Base-by-base conservation (phyloP, 192 early-diverging fungal genomes). In the Podila epigama region DNA sequence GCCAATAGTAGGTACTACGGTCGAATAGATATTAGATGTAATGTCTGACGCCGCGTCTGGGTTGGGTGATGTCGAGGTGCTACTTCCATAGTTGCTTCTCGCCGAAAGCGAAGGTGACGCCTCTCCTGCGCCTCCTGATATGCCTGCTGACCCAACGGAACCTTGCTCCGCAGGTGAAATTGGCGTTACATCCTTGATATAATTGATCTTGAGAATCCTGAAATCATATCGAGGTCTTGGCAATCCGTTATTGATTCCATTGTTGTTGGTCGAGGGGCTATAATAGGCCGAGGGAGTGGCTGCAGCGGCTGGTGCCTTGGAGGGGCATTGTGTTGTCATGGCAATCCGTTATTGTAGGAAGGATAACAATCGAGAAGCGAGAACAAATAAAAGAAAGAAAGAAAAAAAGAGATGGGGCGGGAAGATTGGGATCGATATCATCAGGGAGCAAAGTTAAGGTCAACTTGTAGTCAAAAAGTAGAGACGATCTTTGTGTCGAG, bases 181-280 rank as follows among this genome's bases (percentile, higher is more conserved):
- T 18, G 78, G 81, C 10, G 70, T 34, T 12, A 87, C 71, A 10
- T 90, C 89, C 55, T 90, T 90, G 52, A 90, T 81, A 33, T 81
- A 80, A 36, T 80, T 83, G 51, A 88, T 83, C 64, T 90, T 90
- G 36, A 90, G 60, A 32, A 90, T 85, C 31, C 83, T 79, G 59
- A 89, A 88, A 58, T 82, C 80, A 53, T 67, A 68, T 34, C 67
- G 42, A 51, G 50, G 27, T 18, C 54, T 67, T 40, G 40, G 28
- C 32, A 40, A 60, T 25, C 50, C 48, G 34, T 36, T 48, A 33
- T 37, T 63, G 31, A n/a, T 20, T 40, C 33, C 42, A 15, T 29
- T 42, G 37, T 41, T 58, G 29, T 51, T 58, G 34, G 28, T 18
- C 10, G 61, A 68, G 16, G 66, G 73, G 48, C 73, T 77, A 51